Conservation (phyloP, 495 filamentous ascomycete genomes). For the Podospora sp. region DNA sequence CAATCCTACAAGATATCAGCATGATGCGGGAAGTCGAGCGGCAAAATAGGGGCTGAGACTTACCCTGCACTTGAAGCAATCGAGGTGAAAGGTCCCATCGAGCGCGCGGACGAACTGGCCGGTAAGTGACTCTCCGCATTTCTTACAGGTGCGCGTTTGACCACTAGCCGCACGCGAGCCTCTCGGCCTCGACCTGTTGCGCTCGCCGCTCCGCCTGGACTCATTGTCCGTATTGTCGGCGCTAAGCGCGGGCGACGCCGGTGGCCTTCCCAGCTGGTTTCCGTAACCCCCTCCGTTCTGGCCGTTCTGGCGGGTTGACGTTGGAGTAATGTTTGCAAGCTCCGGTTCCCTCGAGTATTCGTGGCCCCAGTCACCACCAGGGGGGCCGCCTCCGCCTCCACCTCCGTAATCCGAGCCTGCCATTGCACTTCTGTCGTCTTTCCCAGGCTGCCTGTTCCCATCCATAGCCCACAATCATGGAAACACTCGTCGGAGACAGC, state of each 20-base stretch:
- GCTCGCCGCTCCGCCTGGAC: constrained; percentile 49
- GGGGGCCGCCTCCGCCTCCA: constrained; percentile 23
- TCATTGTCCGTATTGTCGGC: constrained; percentile 39
- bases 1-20: constrained; percentile 72
- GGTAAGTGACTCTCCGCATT: constrained; percentile 81
- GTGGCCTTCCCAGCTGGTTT: constrained; percentile 34
- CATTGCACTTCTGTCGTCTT: constrained; percentile 31
- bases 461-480: constrained; percentile 27
- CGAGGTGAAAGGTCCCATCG: constrained; percentile 90
- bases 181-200: constrained; percentile 49
- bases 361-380: constrained; percentile 30
- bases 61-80: constrained; percentile 97
- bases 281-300: constrained; percentile 26
- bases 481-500: constrained; percentile 8
- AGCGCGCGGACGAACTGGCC: constrained; percentile 96
- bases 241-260: constrained; percentile 47
- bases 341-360: constrained; percentile 43
- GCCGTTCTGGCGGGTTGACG: constrained; percentile 42
- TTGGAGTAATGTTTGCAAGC: constrained; percentile 39
- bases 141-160: constrained; percentile 73
- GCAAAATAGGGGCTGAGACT: constrained; percentile 38
- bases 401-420: constrained; percentile 35
- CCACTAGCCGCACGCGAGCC: constrained; percentile 53
- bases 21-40: neutral
- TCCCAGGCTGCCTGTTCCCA: constrained; percentile 22